phyloP scores from a whole-genome alignment of 2,329 filamentous ascomycete species.

The Pseudogymnoascus sp. region DNA sequence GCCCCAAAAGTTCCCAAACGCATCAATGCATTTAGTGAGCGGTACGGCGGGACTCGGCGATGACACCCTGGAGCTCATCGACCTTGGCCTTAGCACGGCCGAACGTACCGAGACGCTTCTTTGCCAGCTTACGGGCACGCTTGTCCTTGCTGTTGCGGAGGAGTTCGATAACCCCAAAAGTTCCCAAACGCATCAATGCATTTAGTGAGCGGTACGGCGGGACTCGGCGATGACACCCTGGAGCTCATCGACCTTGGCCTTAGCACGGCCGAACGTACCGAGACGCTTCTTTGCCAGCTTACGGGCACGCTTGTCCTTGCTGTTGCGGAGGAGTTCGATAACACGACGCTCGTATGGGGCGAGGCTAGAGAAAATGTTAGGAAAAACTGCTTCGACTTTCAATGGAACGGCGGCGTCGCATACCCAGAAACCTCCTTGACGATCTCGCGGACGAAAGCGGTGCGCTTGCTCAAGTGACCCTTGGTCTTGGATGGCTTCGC shows the following conservation, averaged over 20 bases:
- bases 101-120: slow-evolving; percentile 99
- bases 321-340: slow-evolving; percentile 98
- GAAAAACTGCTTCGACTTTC: not conserved
- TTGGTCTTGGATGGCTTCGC: slow-evolving; percentile 78
- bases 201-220: slow-evolving; percentile 69
- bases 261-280: slow-evolving; percentile 96
- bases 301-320: slow-evolving; percentile 97
- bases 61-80: slow-evolving; percentile 96
- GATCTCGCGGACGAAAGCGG: slow-evolving; percentile 92
- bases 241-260: slow-evolving; percentile 99
- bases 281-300: slow-evolving; percentile 99
- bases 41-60: slow-evolving; percentile 84
- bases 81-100: slow-evolving; percentile 99
- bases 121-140: slow-evolving; percentile 96
- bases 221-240: slow-evolving; percentile 96
- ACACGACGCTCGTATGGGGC: slow-evolving; percentile 97
- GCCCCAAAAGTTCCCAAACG: slow-evolving; percentile 1
- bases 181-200: slow-evolving; percentile 16
- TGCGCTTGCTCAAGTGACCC: slow-evolving; percentile 94
- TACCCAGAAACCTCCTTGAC: slow-evolving; percentile 98
- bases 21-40: slow-evolving; percentile 51
- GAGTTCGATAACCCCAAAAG: slow-evolving; percentile 98
- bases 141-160: slow-evolving; percentile 99
- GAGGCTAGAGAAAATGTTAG: slow-evolving; percentile 45
- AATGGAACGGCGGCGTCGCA: slow-evolving; percentile 31